Percentiles rank a stretch among this genome's conserved stretches.
Conservation (phyloP, 306 rosid genomes). For the Cucurbita maxima region DNA sequence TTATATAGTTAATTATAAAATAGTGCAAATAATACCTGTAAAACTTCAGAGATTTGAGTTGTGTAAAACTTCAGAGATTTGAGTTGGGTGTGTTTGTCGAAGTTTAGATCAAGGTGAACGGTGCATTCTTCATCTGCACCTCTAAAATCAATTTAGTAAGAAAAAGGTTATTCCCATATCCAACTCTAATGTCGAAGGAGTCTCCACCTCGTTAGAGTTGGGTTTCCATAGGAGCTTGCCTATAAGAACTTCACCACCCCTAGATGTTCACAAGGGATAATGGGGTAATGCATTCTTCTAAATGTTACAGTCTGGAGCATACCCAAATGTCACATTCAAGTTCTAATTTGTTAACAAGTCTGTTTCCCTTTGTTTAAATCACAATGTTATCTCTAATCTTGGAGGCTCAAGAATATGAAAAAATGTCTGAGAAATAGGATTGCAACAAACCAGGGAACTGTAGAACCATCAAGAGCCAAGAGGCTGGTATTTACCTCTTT, state of each 20-base stretch:
- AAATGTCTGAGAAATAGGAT: background rate
- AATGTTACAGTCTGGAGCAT: background rate
- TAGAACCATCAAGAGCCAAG: background rate
- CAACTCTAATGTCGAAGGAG: background rate
- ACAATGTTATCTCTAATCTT: background rate
- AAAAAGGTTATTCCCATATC: background rate
- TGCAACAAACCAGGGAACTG: background rate
- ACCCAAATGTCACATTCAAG: background rate
- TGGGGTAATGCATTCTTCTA: background rate
- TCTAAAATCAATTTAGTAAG: background rate
- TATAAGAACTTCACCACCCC: background rate
- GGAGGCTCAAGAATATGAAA: background rate
- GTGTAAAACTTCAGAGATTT: no score
- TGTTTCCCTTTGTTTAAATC: background rate
- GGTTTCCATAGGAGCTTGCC: background rate
- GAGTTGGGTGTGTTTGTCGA: background rate
- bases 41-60: background rate
- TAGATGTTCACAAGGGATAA: background rate
- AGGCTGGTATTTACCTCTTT: slow-evolving; percentile 47
- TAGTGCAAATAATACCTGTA: background rate
- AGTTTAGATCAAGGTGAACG: background rate
- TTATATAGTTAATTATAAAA: background rate
- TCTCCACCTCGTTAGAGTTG: background rate
- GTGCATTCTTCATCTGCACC: background rate
- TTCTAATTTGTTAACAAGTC: background rate